Base-by-base conservation (phyloP, 805 yeast species). In the Zygosaccharomyces kombuchaensis region DNA sequence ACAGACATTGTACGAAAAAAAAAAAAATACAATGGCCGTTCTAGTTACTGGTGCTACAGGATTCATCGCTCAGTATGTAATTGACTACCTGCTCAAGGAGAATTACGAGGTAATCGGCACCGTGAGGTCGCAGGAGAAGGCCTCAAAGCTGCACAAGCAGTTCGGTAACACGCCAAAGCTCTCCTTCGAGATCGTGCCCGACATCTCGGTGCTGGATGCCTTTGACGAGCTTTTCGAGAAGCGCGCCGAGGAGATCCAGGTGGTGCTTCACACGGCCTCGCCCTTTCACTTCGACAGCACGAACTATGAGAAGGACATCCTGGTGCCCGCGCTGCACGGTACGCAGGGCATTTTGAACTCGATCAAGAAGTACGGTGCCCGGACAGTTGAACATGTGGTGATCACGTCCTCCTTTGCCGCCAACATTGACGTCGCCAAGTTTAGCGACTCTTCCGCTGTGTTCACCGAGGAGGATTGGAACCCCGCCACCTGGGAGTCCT, bases 331-430 rank as follows among this genome's bases (percentile, higher is more conserved):
- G 2, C 70, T 77, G 9, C 58, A 70, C 38, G 85, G 85, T 41
- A 77, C 84, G 8, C 62, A 61, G 36, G 73, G 74, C 51, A 68
- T 78, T 45, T 63, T 81, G 56, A 58, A 63, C n/a, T 72, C 79
- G 2, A 67, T 75, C 44, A 61, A 69, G 51, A 53, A 59, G 25
- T 70, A 62, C 47, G 77, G 74, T 8, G 72, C 76, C 8, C 66
- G 69, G 44, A 46, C 56, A 1, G 71, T 76, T 25, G 69, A 70
- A 43, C 67, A 72, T 39, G 74, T 80, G 22, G 80, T 79, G 19
- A 54, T 78, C 13, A 80, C 85, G 1, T 79, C 82, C 2, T 79
- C 84, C 0, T 69, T 68, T 53, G 83, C 83, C 14, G 77, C 86
- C 1, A 65, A 78, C 22, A 44, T 65, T 22, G 54, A 56, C 34